Conservation (phyloP, 495 filamentous ascomycete genomes). For the Lophiostoma macrostomum region DNA sequence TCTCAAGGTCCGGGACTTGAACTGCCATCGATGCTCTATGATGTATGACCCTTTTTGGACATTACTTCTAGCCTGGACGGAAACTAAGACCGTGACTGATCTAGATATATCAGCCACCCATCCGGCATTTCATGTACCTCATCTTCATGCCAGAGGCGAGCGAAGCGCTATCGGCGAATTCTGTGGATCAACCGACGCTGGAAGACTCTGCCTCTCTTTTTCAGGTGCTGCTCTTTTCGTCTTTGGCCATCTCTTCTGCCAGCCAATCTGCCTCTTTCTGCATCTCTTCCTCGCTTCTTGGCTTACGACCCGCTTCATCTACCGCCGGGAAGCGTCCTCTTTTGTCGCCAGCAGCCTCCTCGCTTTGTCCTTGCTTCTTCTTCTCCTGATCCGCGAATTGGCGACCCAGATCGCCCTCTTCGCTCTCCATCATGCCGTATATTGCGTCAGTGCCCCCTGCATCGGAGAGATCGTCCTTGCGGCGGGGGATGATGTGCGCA, state of each 20-base stretch:
- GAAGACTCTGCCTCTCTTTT: background rate
- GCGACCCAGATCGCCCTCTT: slow-evolving; percentile 78
- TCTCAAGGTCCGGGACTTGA: no score
- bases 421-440: slow-evolving; percentile 77
- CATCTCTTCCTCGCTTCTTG: slow-evolving; percentile 76
- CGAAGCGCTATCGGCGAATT: no score
- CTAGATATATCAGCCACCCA: no score
- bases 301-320: slow-evolving; percentile 61
- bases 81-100: no score
- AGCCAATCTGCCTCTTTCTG: slow-evolving; percentile 68
- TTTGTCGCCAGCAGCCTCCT: slow-evolving; percentile 31
- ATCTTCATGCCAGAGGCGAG: no score
- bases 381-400: slow-evolving; percentile 51
- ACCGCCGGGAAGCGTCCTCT: slow-evolving; percentile 51
- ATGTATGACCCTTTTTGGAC: no score
- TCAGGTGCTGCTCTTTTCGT: slow-evolving; percentile 8
- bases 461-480: slow-evolving; percentile 52
- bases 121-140: no score
- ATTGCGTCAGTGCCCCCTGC: slow-evolving; percentile 59
- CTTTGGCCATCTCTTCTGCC: slow-evolving; percentile 53
- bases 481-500: slow-evolving; percentile 86
- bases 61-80: no score
- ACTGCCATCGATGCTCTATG: no score
- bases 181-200: background rate
- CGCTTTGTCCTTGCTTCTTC: slow-evolving; percentile 19